Base-by-base conservation (phyloP, 331 rosid species). In the Quercus lobata region DNA sequence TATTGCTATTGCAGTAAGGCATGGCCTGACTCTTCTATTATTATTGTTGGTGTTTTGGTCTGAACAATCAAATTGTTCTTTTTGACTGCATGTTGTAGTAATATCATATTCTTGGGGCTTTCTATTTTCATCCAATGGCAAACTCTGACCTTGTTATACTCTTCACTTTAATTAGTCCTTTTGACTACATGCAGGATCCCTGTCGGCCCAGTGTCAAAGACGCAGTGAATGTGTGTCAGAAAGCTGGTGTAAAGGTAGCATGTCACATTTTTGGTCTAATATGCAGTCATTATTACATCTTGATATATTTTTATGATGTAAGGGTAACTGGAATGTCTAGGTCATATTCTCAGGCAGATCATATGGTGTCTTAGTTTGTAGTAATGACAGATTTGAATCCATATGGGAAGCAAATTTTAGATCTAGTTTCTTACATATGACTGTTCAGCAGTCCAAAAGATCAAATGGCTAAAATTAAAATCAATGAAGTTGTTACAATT, bases 161-260 rank as follows among this genome's bases (percentile, higher is more conserved):
- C 55, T 49, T 49, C 55, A 49, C 55, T 49, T 11, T 49, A 49
- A 75, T 27, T 74, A 65, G 68, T 80, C 77, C 32, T 55, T 55
- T 35, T 76, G 14, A 77, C 18, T 81, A 18, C 83, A 46, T 76
- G 57, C 83, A 95, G 99, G 99, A 95, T 89, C 99, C 99, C 60
- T 93, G 98, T 81, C 99, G 99, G n/a, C 78, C 76, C 78, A 86
- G 98, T 56, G 99, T 95, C 73, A 82, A 81, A 81, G 93, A 89
- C 9, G 99, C 99, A 8, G 97, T 95, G 58, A 74, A 56, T 49
- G 7, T 89, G 73, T 95, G 99, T 89, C 87, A 89, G 6, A 87
- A 74, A 5, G 97, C 99, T 66, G 99, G 99, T 85, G 98, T 95
- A 57, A 95, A 95, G 99, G 99, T 95, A 83, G 72, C 76, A 60